phyloP scores from a whole-genome alignment of 2,329 filamentous ascomycete species.

The Xylariaceae sp. region DNA sequence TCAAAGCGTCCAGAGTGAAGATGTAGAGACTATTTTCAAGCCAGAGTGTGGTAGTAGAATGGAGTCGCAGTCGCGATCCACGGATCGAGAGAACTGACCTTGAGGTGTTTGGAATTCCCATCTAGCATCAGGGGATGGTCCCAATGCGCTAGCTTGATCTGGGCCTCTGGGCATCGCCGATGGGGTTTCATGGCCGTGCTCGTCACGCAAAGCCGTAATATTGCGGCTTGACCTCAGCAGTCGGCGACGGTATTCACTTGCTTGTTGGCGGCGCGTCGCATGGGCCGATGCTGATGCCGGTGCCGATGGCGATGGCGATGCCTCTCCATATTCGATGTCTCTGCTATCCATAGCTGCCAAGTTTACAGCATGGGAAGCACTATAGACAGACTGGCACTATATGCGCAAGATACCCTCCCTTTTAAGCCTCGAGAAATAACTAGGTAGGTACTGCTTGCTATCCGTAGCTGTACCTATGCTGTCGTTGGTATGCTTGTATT shows the following conservation, averaged over 20 bases:
- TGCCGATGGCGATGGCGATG: neutral
- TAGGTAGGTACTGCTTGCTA: too few relatives aligned
- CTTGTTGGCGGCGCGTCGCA: conserved; percentile 21
- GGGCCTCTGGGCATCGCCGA: neutral
- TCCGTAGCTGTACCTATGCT: too few relatives aligned
- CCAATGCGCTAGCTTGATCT: neutral
- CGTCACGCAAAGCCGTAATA: conserved; percentile 4
- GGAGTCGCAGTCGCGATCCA: conserved; percentile 1
- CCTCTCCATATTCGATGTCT: conserved; percentile 7
- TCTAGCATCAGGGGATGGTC: conserved; percentile 13
- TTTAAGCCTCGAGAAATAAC: neutral
- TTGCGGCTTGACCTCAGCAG: conserved; percentile 21
- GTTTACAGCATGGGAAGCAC: neutral
- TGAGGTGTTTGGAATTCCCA: conserved; percentile 24
- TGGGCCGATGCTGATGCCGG: neutral
- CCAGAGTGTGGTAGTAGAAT: conserved; percentile 2
- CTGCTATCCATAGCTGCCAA: conserved; percentile 7
- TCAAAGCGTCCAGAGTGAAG: neutral
- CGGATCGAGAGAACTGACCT: conserved; percentile 14
- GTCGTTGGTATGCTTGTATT: too few relatives aligned
- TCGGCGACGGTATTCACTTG: conserved; percentile 23
- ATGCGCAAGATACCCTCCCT: neutral
- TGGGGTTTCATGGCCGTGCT: neutral
- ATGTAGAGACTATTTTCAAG: conserved; percentile 5
- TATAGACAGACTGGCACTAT: neutral